Percentiles rank a stretch among this genome's conserved stretches.
Conservation (phyloP, 352 stramenopile species). For the Phytophthora sp. region DNA sequence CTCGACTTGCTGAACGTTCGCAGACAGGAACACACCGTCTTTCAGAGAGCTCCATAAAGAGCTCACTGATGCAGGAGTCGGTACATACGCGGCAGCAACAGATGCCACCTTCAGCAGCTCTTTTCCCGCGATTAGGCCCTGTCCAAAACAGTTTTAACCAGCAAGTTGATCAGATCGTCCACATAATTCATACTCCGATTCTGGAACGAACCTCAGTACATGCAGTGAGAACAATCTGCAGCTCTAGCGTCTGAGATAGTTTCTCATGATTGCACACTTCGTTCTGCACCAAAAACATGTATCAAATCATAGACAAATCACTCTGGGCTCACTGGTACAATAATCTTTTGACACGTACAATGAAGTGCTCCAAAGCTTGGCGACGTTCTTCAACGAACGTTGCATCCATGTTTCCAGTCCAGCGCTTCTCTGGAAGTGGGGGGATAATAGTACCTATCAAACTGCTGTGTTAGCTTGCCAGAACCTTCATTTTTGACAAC, state of each 20-base stretch:
- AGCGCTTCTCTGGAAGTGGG: conserved; percentile 87
- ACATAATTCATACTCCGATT: conserved; percentile 1
- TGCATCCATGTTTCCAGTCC: conserved; percentile 89
- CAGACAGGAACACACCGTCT: conserved; percentile 78
- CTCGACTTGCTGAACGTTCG: conserved; percentile 84
- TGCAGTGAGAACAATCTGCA: conserved; percentile 85
- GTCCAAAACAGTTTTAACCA: neutral
- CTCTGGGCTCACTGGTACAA: neutral
- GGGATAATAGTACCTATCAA: conserved; percentile 84
- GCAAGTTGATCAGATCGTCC: neutral
- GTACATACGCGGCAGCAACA: conserved; percentile 75
- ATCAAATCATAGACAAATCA: conserved; percentile 1
- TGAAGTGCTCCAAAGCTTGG: conserved; percentile 88
- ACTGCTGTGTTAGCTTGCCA: conserved; percentile 1
- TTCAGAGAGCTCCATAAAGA: conserved; percentile 87
- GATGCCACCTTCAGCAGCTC: conserved; percentile 83
- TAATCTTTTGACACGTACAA: conserved; percentile 47
- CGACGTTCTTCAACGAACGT: conserved; percentile 90
- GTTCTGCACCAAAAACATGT: conserved; percentile 53
- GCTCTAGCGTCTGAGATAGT: conserved; percentile 79
- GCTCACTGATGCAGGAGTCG: conserved; percentile 73
- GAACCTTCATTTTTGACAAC: too few species aligned
- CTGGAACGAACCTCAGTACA: conserved; percentile 68
- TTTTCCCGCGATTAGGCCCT: conserved; percentile 85
- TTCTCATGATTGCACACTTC: conserved; percentile 88